Conservation (phyloP, 2,329 filamentous ascomycete genomes). For the Celoporthe dispersa region DNA sequence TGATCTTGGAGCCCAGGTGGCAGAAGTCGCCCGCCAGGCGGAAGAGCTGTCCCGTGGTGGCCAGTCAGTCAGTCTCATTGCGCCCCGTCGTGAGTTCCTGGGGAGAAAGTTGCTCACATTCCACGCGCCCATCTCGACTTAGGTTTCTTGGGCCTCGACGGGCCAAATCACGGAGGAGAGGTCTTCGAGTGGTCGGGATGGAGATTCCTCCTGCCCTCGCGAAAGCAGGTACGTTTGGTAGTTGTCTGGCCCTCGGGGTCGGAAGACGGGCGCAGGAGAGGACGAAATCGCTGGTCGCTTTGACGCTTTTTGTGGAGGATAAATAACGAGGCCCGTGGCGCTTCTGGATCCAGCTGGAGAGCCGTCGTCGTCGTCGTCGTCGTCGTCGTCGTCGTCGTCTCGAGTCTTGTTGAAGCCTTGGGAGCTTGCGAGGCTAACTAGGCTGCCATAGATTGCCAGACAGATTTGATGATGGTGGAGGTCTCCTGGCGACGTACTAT, state of each 20-base stretch:
- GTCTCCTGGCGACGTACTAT: slow-evolving; percentile 5
- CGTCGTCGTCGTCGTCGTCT: no score
- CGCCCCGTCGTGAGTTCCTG: background rate
- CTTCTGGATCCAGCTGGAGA: background rate
- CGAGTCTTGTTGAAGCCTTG: background rate
- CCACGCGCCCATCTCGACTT: slow-evolving; percentile 31
- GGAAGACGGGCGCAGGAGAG: background rate
- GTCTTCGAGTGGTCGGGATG: background rate
- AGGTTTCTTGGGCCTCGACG: background rate
- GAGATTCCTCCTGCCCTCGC: background rate
- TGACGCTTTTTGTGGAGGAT: no score
- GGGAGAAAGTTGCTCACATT: slow-evolving; percentile 28
- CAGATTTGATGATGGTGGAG: background rate
- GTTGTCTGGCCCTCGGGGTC: background rate
- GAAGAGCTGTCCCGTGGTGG: slow-evolving; percentile 55
- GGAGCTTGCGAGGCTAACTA: slow-evolving; percentile 16
- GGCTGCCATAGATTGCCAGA: slow-evolving; percentile 13
- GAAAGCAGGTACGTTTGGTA: slow-evolving; percentile 2
- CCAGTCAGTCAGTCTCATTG: slow-evolving; percentile 1
- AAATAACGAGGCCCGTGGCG: background rate
- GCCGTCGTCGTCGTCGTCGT: background rate
- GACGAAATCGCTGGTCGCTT: background rate
- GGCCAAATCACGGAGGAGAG: background rate
- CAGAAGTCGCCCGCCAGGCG: slow-evolving; percentile 83
- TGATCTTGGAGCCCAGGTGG: slow-evolving; percentile 84